phyloP scores from a whole-genome alignment of 352 stramenopile species.

The Phytopythium aichiense region DNA sequence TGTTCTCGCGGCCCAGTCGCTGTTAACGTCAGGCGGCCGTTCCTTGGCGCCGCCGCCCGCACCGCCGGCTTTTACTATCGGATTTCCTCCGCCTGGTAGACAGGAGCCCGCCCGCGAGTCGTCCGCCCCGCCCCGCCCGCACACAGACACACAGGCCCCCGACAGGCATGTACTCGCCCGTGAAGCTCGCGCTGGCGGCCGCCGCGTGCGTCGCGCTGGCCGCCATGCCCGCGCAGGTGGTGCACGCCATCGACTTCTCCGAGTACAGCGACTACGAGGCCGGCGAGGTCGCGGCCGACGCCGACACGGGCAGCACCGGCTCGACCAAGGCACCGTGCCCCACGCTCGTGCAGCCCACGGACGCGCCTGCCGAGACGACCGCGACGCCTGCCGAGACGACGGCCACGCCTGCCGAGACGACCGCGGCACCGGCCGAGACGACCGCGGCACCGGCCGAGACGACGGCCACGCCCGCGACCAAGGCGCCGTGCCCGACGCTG shows the following conservation, averaged over 20 bases:
- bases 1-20: too few species aligned
- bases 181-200: conserved; percentile 16
- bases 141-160: not conserved
- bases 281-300: conserved; percentile 18
- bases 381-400: not conserved
- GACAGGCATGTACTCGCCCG: conserved; percentile 15
- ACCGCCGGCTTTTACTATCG: conserved; percentile 5
- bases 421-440: not conserved
- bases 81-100: conserved; percentile 2
- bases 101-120: not conserved
- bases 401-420: not conserved
- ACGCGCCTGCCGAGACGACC: conserved; percentile 1
- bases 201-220: conserved; percentile 15
- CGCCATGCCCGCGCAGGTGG: conserved; percentile 6
- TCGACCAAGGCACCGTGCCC: conserved; percentile 10
- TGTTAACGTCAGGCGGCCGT: too few species aligned
- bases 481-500: conserved; percentile 28
- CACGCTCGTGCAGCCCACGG: conserved; percentile 9
- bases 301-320: conserved; percentile 8
- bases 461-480: not conserved
- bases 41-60: too few species aligned
- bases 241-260: conserved; percentile 15
- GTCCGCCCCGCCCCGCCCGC: not conserved
- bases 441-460: not conserved
- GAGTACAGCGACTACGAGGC: conserved; percentile 14